These are phyloP conservation scores for Colletotrichum zoysiae DNA, from an alignment of 2,329 filamentous ascomycete species.

Conservation along the genomic window DNA sequence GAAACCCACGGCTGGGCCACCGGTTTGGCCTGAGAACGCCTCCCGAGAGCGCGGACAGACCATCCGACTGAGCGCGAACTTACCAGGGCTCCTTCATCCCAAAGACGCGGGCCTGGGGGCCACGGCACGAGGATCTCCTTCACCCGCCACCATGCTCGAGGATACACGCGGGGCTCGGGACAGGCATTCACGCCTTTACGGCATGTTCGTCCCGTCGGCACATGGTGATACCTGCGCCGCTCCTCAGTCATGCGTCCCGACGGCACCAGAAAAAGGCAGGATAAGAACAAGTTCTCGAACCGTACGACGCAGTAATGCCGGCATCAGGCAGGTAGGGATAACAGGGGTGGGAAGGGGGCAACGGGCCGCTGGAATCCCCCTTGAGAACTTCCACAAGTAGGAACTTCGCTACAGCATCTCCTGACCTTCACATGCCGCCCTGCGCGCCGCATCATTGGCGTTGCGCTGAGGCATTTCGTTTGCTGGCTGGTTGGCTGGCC, in stretches of 20 bases:
- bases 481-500: too few species aligned
- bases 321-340: not conserved
- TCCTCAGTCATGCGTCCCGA: not conserved
- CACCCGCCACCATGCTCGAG: not conserved
- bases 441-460: not conserved
- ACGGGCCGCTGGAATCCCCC: not conserved
- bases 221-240: not conserved
- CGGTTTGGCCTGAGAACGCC: not conserved
- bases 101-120: not conserved
- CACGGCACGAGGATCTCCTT: not conserved
- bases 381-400: not conserved
- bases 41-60: too few species aligned
- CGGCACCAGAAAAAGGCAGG: not conserved
- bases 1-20: not conserved
- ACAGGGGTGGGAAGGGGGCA: not conserved
- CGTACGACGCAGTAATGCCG: not conserved
- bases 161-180: not conserved
- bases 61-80: not conserved
- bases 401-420: not conserved
- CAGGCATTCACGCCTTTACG: not conserved
- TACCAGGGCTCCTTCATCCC: not conserved
- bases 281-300: not conserved
- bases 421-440: constrained; percentile 1
- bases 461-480: constrained; percentile 2
- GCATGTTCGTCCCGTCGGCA: not conserved